Base-by-base conservation (phyloP, 2,329 filamentous ascomycete genomes). In the Neurospora sp. region DNA sequence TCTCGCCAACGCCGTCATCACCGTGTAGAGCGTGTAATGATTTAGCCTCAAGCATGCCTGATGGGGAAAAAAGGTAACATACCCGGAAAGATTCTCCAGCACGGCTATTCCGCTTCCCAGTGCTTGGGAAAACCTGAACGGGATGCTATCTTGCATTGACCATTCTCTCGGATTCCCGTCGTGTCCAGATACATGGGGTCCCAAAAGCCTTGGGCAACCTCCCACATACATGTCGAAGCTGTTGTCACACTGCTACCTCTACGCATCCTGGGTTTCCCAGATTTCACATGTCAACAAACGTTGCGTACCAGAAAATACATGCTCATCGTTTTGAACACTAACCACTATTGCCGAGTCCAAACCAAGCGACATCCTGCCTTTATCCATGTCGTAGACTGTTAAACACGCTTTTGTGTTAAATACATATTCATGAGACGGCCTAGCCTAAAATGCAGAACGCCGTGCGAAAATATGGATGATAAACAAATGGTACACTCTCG, bases 1-100 rank as follows among this genome's bases (percentile, higher is more conserved):
- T 77, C 71, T 72, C 66, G 69, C 67, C 70, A 72, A 70, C 73
- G 71, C 66, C 70, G 28, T 69, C 68, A 28, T 67, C 69, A 71
- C 68, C 42, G 66, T 75, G 73, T 74, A 36, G 8, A 62, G 23
- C 28, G 23, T 33, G 28, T 15, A 33, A 62, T 33, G 73, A 74
- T 74, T 76, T 73, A 76, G 73, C 72, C 71, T 72, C 67, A 2
- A 68, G 39, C 62, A 52, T 67, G 33, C 28, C 11, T 67, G 38
- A 19, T 19, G 28, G 36, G 66, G 66, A 36, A 5, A 28, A 33
- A 33, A 36, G 23, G 15, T 62, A 17, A 62, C 15, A 28, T 36
- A 62, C 52, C 23, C 52, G 15, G 52, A 36, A 62, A 36, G 52
- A 17, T 8, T 15, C 23, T 62, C 52, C 28, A 33, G 52, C 23